Percentiles rank a stretch among this genome's conserved stretches.
Evolutionary conservation across 768 basidiomycete species (phyloP).

Genomic region (Phallus indusiatus): DNA sequence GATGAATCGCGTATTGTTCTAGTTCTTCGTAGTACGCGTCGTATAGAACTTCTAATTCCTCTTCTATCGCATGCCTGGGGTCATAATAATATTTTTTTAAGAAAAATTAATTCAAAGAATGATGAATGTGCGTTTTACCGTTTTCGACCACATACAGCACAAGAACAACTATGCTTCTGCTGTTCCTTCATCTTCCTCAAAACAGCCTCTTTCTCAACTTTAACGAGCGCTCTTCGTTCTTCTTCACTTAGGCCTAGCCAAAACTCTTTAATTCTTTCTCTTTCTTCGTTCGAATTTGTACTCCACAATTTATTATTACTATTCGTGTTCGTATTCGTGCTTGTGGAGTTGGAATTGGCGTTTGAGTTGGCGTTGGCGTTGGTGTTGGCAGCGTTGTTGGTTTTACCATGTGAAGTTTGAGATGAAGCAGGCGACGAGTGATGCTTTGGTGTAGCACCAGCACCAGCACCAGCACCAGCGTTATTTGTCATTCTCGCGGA

Average conservation of each 20-base stretch:
- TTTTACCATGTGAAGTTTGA: conserved; percentile 29
- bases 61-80: conserved; percentile 89
- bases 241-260: conserved; percentile 92
- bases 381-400: conserved; percentile 23
- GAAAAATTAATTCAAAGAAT: too few species aligned
- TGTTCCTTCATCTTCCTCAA: conserved; percentile 99
- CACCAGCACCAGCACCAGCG: too few species aligned
- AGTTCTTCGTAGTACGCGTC: conserved; percentile 99
- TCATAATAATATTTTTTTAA: too few species aligned
- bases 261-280: conserved; percentile 96
- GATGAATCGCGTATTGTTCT: conserved; percentile 97
- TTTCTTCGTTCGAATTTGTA: conserved; percentile 83
- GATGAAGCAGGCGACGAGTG: conserved; percentile 43
- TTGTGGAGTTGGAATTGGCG: conserved; percentile 26
- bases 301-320: conserved; percentile 84
- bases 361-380: conserved; percentile 40
- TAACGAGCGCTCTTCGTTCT: conserved; percentile 85
- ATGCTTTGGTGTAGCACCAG: conserved; percentile 41
- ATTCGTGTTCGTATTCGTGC: conserved; percentile 22
- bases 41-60: conserved; percentile 99
- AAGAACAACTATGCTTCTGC: conserved; percentile 91
- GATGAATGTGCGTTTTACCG: too few species aligned
- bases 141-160: conserved; percentile 95
- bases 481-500: conserved; percentile 19
- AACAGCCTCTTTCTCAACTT: conserved; percentile 97